phyloP scores from a whole-genome alignment of 2,329 filamentous ascomycete genomes.

The Cytospora schulzeri region DNA sequence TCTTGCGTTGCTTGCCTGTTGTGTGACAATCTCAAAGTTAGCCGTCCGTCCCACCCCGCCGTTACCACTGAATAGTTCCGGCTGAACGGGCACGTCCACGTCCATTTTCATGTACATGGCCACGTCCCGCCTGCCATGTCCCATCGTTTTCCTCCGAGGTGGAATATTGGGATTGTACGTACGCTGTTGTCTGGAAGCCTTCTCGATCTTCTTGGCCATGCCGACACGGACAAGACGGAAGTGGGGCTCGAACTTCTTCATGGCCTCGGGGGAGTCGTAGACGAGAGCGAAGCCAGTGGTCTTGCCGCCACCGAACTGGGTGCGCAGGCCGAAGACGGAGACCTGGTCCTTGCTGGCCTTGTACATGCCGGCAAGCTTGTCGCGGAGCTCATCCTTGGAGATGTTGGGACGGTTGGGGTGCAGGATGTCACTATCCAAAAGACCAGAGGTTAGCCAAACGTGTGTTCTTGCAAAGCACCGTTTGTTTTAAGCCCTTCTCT shows the following conservation, averaged over 20 bases:
- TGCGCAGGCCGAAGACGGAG: constrained; percentile 97
- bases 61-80: not conserved
- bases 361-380: constrained; percentile 94
- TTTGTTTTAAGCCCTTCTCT: constrained; percentile 1
- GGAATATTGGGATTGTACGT: constrained; percentile 53
- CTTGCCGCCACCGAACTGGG: constrained; percentile 99
- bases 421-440: constrained; percentile 82
- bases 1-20: constrained; percentile 99
- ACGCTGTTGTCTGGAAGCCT: constrained; percentile 98
- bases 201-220: constrained; percentile 92
- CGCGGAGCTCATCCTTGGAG: constrained; percentile 97
- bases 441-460: constrained; percentile 2
- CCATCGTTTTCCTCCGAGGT: too few species aligned
- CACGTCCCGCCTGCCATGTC: not conserved
- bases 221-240: constrained; percentile 96
- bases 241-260: constrained; percentile 99
- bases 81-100: not conserved
- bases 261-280: constrained; percentile 96
- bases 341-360: constrained; percentile 98
- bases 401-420: constrained; percentile 98
- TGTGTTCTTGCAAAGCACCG: constrained; percentile 3
- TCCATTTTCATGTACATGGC: not conserved
- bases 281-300: constrained; percentile 97
- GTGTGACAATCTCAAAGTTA: constrained; percentile 18
- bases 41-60: constrained; percentile 1